A percentile compares a stretch with the other conserved stretches of the same genome.
Conservation (phyloP, 73 alveolate genomes). For the Paramecium primaurelia region DNA sequence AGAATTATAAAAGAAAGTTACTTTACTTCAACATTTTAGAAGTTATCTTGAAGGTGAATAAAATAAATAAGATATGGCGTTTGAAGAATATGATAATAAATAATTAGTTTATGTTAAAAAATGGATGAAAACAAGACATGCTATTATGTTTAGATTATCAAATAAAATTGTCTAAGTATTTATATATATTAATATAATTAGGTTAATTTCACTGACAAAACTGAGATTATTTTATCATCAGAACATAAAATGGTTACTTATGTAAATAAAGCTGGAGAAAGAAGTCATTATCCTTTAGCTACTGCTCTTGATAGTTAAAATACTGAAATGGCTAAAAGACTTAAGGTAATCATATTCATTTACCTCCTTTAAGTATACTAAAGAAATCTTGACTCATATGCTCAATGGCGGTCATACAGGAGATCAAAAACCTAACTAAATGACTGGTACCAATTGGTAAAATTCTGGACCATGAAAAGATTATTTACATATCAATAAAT, state of each 20-base stretch:
- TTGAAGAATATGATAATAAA: conserved; percentile 40
- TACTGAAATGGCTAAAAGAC: conserved; percentile 87
- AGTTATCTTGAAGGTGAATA: conserved; percentile 65
- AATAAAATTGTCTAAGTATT: conserved; percentile 93
- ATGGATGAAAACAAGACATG: conserved; percentile 97
- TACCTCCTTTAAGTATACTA: conserved; percentile 76
- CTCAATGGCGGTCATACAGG: conserved; percentile 55
- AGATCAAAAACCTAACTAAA: not conserved
- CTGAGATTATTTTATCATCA: conserved; percentile 89
- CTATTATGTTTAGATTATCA: conserved; percentile 94
- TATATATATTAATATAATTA: not conserved
- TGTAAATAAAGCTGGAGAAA: conserved; percentile 94
- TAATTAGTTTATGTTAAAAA: conserved; percentile 84
- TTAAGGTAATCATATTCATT: not conserved
- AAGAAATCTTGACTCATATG: conserved; percentile 93
- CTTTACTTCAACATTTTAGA: conserved; percentile 64
- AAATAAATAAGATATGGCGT: not conserved
- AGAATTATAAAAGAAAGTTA: conserved; percentile 60
- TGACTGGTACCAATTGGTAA: conserved; percentile 44
- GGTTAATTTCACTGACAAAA: conserved; percentile 94
- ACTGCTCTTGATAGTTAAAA: conserved; percentile 92
- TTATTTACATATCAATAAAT: not conserved
- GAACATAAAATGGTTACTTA: conserved; percentile 95
- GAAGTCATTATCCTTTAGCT: conserved; percentile 82
- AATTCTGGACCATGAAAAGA: not conserved